phyloP scores from a whole-genome alignment of 441 rosid species.

The Gossypium davidsonii region DNA sequence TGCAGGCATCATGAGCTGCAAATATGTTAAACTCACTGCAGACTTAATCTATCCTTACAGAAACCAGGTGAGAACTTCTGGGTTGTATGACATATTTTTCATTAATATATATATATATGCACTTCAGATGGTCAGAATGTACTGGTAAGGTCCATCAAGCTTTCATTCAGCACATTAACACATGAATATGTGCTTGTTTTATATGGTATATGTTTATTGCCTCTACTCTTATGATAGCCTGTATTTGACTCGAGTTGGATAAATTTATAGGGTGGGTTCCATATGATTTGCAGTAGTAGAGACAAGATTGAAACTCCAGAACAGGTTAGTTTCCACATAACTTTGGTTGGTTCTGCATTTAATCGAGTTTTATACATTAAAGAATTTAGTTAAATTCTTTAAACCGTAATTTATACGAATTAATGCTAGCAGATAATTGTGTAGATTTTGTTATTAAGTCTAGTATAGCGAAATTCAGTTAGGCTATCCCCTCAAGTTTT shows the following conservation, averaged over 20 bases:
- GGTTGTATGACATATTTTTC: not conserved
- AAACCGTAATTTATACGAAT: not conserved
- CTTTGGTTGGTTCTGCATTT: not conserved
- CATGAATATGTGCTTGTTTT: not conserved
- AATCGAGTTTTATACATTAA: not conserved
- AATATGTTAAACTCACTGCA: slow-evolving; percentile 55
- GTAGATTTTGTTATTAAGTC: not conserved
- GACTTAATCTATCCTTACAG: slow-evolving; percentile 70
- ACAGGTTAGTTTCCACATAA: slow-evolving; percentile 44
- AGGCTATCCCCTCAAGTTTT: not conserved
- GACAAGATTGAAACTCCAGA: slow-evolving; percentile 96
- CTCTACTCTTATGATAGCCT: not conserved
- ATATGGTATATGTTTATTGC: not conserved
- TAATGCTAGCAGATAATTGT: not conserved
- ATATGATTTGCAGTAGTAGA: slow-evolving; percentile 96
- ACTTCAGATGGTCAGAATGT: not conserved
- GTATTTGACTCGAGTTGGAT: not conserved
- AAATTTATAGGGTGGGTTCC: slow-evolving; percentile 75
- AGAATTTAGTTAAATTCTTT: not conserved
- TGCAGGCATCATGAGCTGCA: slow-evolving; percentile 89
- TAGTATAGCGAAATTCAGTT: not conserved
- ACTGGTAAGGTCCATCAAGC: not conserved
- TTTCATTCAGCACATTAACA: not conserved
- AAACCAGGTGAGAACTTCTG: slow-evolving; percentile 53
- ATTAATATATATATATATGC: not conserved